Evolutionary conservation across 108 stramenopile species (phyloP).

Genomic region (Pseudonitzschia multistriata): DNA sequence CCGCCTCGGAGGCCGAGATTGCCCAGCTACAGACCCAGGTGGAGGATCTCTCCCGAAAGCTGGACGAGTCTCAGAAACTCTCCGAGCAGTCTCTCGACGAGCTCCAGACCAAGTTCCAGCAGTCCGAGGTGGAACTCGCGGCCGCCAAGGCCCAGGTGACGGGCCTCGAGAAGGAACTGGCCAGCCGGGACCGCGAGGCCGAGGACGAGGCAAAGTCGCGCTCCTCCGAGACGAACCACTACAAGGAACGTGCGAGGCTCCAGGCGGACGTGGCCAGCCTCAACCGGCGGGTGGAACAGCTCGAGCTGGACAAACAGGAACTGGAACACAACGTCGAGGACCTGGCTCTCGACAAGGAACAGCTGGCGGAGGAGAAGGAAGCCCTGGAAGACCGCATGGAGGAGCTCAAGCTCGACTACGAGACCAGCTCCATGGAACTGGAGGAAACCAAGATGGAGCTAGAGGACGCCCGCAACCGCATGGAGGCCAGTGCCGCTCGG

Average conservation of each 20-base stretch:
- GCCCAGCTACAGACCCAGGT: conserved; percentile 24
- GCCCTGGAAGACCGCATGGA: conserved; percentile 65
- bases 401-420: conserved; percentile 72
- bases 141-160: conserved; percentile 33
- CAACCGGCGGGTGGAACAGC: conserved; percentile 64
- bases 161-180: conserved; percentile 32
- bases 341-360: conserved; percentile 81
- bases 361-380: conserved; percentile 77
- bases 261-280: conserved; percentile 61
- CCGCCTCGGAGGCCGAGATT: conserved; percentile 26
- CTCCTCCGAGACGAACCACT: conserved; percentile 41
- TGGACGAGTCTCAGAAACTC: conserved; percentile 18
- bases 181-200: conserved; percentile 18
- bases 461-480: conserved; percentile 35
- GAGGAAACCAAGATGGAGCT: conserved; percentile 72
- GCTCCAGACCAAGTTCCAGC: conserved; percentile 19
- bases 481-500: conserved; percentile 29
- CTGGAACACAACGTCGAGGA: conserved; percentile 74
- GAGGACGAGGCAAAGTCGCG: conserved; percentile 8
- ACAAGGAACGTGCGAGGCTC: conserved; percentile 70
- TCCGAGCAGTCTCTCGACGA: conserved; percentile 19
- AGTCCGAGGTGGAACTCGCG: conserved; percentile 24
- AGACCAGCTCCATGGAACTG: conserved; percentile 77
- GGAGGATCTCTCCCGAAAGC: conserved; percentile 15
- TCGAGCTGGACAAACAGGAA: conserved; percentile 65